Evolutionary conservation across 495 filamentous ascomycete genomes (phyloP), one percentile per base, ranked within the genome.

Genomic region (Lindgomyces ingoldianus): DNA sequence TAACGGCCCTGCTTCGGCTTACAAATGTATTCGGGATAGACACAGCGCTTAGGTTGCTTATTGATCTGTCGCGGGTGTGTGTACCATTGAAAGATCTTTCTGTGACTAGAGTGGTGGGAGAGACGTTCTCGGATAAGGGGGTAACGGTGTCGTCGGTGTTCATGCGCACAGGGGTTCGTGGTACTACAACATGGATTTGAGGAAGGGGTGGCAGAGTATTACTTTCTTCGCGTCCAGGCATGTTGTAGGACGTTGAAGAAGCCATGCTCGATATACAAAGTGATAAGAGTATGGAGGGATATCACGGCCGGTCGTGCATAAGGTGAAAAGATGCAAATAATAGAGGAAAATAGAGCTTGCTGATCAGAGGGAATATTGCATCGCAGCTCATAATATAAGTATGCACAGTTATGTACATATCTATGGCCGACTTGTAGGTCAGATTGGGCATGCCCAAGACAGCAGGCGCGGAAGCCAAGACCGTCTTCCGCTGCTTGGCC

Each of bases 211-310:
- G 47, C 1, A 65, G 62, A 46, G 45, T 6, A 18, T 10, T 42
- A 29, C 19, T 57, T 19, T 49, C 49, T 48, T 41, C 54, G 53
- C 39, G 24, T 3, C 21, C 46, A n/a, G 24, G 33, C 45, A 26
- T 14, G 48, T 2, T 47, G 41, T 47, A 22, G 3, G 47, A 9
- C 24, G 46, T 46, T 33, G 56, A 55, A 21, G 62, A 46, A 26
- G 56, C 62, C 62, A 65, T 65, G 56, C n/a, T 65, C 55, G 60
- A 60, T 39, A 55, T 55, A 56, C 48, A 24, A 14, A 39, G 14
- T 6, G 33, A 9, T 39, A 39, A 39, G 14, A 39, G 6, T 39
- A 39, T 39, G n/a, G n/a, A n/a, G n/a, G n/a, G n/a, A n/a, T n/a
- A n/a, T n/a, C n/a, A n/a, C n/a, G n/a, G n/a, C n/a, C n/a, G n/a